Conservation (phyloP, 2,329 filamentous ascomycete genomes). For the Monosporascus sp. region DNA sequence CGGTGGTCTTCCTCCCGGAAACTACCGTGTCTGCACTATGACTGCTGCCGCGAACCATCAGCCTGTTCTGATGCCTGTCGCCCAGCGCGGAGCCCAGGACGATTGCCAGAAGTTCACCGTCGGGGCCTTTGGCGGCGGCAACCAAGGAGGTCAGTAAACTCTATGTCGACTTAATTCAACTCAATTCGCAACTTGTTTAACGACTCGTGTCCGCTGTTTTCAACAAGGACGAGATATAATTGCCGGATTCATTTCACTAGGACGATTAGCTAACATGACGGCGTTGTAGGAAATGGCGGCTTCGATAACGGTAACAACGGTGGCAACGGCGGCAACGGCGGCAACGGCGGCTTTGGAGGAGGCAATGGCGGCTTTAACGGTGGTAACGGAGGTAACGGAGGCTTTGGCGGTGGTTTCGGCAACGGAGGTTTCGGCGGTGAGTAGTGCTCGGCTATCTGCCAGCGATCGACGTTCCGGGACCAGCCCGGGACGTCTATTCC, state of each 20-base stretch:
- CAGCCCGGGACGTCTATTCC: not conserved
- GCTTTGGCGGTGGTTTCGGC: not conserved
- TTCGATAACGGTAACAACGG: too few species aligned
- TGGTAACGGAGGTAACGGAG: not conserved
- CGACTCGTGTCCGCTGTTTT: not conserved
- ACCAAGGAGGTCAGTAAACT: not conserved
- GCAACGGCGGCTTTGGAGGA: not conserved
- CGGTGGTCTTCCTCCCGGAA: constrained; percentile 54
- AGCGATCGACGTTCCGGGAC: not conserved
- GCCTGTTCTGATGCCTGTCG: constrained; percentile 60
- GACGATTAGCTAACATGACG: not conserved
- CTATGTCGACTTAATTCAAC: not conserved
- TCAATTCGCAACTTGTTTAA: not conserved
- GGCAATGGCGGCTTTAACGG: not conserved
- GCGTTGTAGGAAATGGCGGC: not conserved
- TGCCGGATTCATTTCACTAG: not conserved
- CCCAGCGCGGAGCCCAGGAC: constrained; percentile 61
- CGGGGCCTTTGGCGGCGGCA: constrained; percentile 16
- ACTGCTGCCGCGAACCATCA: constrained; percentile 59
- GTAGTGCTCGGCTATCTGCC: not conserved
- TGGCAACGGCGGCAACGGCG: not conserved
- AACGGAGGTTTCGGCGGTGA: not conserved
- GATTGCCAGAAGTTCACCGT: constrained; percentile 59
- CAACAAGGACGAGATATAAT: not conserved
- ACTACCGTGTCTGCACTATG: constrained; percentile 63